Evolutionary conservation across 768 basidiomycete species (phyloP), one percentile per base, ranked within the genome.

Genomic region (Hericium erinaceus): DNA sequence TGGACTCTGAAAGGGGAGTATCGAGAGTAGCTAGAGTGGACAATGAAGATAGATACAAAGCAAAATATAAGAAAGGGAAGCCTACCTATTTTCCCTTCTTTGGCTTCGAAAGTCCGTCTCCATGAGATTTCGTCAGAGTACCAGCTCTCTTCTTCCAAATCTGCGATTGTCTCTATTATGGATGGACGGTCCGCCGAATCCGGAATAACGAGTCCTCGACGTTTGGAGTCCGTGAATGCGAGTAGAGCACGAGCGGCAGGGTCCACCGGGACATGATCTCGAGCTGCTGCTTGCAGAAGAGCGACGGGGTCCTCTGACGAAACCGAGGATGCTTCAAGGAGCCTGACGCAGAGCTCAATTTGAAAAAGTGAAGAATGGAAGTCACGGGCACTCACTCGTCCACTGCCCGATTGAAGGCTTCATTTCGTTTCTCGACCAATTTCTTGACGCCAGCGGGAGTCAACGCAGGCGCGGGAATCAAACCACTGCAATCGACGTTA

Each of bases 111-210:
- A 0, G 76, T 80, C 49, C 80, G 76, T 39, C 78, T 75, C 57
- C 81, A 73, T 4, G 76, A 74, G 33, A 95, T 87, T 70, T 93
- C 89, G 18, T 78, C 78, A 52, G 73, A 72, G 67, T 89, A 94
- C 83, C 87, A 87, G 0, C 75, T 71, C 58, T 84, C 78, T 33
- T 72, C 70, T 55, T 70, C 69, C 4, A 92, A 65, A 54, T 89
- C 84, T 10, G 72, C 68, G 52, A 94, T 72, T 28, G 92, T 70
- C 4, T 72, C 69, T 12, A 76, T 70, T 6, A 93, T 80, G 1
- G 84, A 72, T 26, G 78, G 80, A 16, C 92, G 77, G 26, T 80
- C 70, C 24, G 76, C 71, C 2, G 79, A n/a, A 69, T 69, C 13
- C 78, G 79, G 54, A 62, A 9, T 58, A 52, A 59, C 60, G 2